A percentile compares a stretch with the other conserved stretches of the same genome.
Conservation (phyloP, 306 rosid species). For the Dryas octopetala region DNA sequence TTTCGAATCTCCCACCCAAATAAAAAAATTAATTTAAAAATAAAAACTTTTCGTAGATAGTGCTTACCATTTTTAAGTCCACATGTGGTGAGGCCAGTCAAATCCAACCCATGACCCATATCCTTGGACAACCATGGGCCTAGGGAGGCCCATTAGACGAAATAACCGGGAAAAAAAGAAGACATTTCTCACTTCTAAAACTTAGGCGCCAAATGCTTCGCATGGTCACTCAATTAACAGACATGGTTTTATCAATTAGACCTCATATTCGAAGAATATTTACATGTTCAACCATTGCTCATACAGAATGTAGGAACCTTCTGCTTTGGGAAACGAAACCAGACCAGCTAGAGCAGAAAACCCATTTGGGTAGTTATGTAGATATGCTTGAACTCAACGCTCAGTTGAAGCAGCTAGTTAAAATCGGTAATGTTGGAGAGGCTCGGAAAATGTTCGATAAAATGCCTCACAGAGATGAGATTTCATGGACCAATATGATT, state of each 20-base stretch:
- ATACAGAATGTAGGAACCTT: slow-evolving; percentile 18
- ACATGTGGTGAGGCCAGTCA: too few species aligned
- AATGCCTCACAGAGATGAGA: slow-evolving; percentile 50
- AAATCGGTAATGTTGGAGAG: slow-evolving; percentile 37
- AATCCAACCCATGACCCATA: too few species aligned
- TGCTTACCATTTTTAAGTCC: too few species aligned
- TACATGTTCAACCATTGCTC: slow-evolving; percentile 32
- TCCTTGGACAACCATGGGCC: too few species aligned
- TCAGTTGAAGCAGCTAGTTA: slow-evolving; percentile 51
- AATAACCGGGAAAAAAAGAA: too few species aligned
- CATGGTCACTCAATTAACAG: not conserved
- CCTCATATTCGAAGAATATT: slow-evolving; percentile 31
- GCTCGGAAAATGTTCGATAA: slow-evolving; percentile 59
- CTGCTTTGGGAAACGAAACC: slow-evolving; percentile 14
- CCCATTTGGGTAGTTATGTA: slow-evolving; percentile 26
- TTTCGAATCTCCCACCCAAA: too few species aligned
- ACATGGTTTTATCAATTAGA: slow-evolving; percentile 26
- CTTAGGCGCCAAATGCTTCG: not conserved
- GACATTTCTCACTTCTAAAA: too few species aligned
- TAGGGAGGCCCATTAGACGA: too few species aligned
- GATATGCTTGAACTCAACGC: slow-evolving; percentile 48
- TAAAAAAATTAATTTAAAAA: too few species aligned
- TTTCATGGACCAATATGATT: slow-evolving; percentile 61
- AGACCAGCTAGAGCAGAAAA: slow-evolving; percentile 23
- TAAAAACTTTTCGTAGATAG: too few species aligned